These are phyloP conservation scores for Pezicula carpinea DNA, from an alignment of 2,329 filamentous ascomycete species.

Conservation along the genomic window DNA sequence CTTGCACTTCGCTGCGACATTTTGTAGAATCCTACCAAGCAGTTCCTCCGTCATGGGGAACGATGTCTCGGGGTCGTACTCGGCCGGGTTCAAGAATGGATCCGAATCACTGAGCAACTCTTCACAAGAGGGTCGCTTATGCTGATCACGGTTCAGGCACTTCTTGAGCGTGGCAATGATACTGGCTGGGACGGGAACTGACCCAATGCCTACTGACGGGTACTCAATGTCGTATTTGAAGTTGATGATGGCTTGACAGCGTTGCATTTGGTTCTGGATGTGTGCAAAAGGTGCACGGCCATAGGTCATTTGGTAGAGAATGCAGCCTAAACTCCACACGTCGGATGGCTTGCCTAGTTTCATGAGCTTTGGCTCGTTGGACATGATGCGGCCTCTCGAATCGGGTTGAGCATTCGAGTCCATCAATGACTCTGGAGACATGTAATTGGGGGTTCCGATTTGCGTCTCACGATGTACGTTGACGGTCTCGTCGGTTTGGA, in stretches of 20 bases:
- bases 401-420: slow-evolving; percentile 64
- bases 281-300: slow-evolving; percentile 94
- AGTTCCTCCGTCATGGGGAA: slow-evolving; percentile 60
- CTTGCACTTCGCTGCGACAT: slow-evolving; percentile 53
- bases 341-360: slow-evolving; percentile 95
- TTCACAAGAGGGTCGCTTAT: slow-evolving; percentile 58
- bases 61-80: slow-evolving; percentile 43
- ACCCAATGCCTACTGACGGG: slow-evolving; percentile 64
- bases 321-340: slow-evolving; percentile 94
- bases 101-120: slow-evolving; percentile 56
- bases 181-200: slow-evolving; percentile 51
- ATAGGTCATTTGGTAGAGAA: slow-evolving; percentile 97
- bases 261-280: slow-evolving; percentile 79
- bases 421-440: slow-evolving; percentile 91
- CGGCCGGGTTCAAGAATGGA: slow-evolving; percentile 59
- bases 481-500: slow-evolving; percentile 90
- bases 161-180: slow-evolving; percentile 57
- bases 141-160: slow-evolving; percentile 58
- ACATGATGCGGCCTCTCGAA: slow-evolving; percentile 29
- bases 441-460: slow-evolving; percentile 96
- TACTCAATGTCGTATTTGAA: slow-evolving; percentile 70
- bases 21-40: slow-evolving; percentile 57
- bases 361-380: slow-evolving; percentile 66
- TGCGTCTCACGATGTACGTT: slow-evolving; percentile 96
- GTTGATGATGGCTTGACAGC: slow-evolving; percentile 83